phyloP scores from a whole-genome alignment of 331 rosid genomes.

The Rhamnella rubrinervis region DNA sequence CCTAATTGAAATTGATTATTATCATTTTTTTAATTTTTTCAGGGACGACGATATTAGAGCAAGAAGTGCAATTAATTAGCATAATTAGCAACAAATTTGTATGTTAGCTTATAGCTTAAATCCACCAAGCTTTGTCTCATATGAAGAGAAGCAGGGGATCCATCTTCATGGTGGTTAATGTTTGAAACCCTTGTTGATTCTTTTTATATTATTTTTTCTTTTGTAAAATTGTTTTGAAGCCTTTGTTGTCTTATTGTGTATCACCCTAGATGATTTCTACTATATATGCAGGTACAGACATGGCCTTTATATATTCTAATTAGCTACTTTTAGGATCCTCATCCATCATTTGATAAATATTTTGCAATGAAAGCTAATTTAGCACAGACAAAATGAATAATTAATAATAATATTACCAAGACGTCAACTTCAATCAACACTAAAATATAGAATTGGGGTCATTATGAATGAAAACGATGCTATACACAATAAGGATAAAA shows the following conservation, averaged over 20 bases:
- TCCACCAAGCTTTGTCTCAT: conserved; percentile 2
- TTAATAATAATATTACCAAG: not conserved
- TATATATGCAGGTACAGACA: conserved; percentile 4
- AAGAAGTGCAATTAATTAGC: too few species aligned
- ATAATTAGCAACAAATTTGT: too few species aligned
- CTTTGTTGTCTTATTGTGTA: conserved; percentile 17
- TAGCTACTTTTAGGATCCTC: not conserved
- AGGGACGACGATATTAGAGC: too few species aligned
- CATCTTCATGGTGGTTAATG: not conserved
- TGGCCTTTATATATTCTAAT: not conserved
- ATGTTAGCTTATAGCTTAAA: too few species aligned
- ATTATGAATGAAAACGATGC: conserved; percentile 31
- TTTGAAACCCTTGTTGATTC: conserved; percentile 12
- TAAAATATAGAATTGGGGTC: conserved; percentile 18
- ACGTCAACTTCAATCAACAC: conserved; percentile 16
- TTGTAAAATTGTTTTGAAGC: not conserved
- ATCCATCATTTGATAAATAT: not conserved
- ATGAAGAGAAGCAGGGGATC: conserved; percentile 2
- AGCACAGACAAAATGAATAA: not conserved
- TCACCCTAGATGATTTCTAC: not conserved
- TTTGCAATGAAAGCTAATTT: not conserved
- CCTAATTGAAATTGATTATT: too few species aligned
- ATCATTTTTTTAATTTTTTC: too few species aligned
- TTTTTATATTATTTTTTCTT: too few species aligned
- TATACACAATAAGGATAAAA: conserved; percentile 39